Conservation (phyloP, 2,329 filamentous ascomycete species). For the Pseudovirgaria hyperparasitica region DNA sequence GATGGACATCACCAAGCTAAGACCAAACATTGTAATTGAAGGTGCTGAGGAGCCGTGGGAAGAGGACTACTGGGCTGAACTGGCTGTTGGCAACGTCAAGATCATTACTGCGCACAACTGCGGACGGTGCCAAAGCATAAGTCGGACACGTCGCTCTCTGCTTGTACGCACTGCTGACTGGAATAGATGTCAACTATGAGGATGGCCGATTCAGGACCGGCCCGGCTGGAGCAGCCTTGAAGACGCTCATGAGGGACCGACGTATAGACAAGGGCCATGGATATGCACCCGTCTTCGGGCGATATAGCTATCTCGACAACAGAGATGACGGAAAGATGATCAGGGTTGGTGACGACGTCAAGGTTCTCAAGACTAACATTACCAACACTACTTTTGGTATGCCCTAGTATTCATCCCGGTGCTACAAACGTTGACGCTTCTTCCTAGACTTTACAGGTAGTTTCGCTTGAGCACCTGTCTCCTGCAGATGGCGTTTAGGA, state of each 20-base stretch:
- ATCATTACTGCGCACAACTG: conserved; percentile 33
- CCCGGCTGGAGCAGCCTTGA: conserved; percentile 28
- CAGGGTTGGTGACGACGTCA: conserved; percentile 31
- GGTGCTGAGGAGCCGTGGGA: conserved; percentile 29
- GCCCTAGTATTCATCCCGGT: too few relatives aligned
- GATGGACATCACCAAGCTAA: conserved; percentile 35
- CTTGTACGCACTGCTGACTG: too few relatives aligned
- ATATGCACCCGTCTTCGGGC: conserved; percentile 35
- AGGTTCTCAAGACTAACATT: conserved; percentile 26
- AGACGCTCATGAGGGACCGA: conserved; percentile 31
- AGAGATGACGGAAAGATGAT: conserved; percentile 15
- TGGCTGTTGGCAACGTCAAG: conserved; percentile 21
- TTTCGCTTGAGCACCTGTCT: too few relatives aligned
- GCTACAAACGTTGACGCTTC: too few relatives aligned
- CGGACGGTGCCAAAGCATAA: conserved; percentile 32
- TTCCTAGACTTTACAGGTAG: too few relatives aligned
- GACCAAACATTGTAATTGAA: conserved; percentile 32
- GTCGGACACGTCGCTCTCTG: too few relatives aligned
- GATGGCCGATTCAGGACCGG: conserved; percentile 28
- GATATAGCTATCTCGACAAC: conserved; percentile 31
- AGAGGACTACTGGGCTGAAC: conserved; percentile 33
- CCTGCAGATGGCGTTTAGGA: too few relatives aligned
- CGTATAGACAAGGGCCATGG: conserved; percentile 32
- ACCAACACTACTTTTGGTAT: too few relatives aligned
- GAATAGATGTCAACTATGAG: conserved; percentile 34